Evolutionary conservation across 495 filamentous ascomycete genomes (phyloP), one percentile per base, ranked within the genome.

Genomic region (Aspergillus affinis): DNA sequence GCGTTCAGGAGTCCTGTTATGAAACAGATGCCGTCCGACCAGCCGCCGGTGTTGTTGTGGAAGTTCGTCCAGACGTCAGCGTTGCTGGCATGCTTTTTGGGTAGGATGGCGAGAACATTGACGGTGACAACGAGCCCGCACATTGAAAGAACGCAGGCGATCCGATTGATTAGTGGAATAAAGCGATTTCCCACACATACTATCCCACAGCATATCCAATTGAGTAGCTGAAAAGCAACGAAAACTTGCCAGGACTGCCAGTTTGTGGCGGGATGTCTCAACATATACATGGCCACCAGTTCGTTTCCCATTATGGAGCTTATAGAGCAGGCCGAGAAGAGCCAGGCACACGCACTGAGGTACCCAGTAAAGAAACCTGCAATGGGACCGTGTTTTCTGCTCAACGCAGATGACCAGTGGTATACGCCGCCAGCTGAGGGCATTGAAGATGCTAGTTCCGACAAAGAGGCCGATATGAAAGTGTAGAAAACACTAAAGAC

Each of bases 1-100:
- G 90, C 92, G 65, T 96, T 95, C 21, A 96, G 80, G 68, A 94
- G 90, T 2, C 92, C 91, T 3, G 86, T 74, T 15, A 93, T 73
- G 63, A 96, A 96, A 13, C 87, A 90, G 18, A 96, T 84, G 6
- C 90, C 91, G 56, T 85, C 75, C 52, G 78, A 82, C 26, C 75
- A 75, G 76, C 88, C 93, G 0, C 87, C 87, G 6, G 87, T 89
- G n/a, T 76, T 61, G 60, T 91, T 90, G 15, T 81, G 82, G 75
- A 84, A 89, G 13, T 82, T 69, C 7, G 72, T 77, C 87, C 87
- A 91, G 13, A 91, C 86, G 29, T 82, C 83, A 15, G 76, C 58
- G 55, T 84, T 76, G 6, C 75, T 72, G 17, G 85, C 85, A 61
- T 88, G 86, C 0, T 65, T 67, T 8, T 60, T 47, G 12, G 91